A percentile compares a stretch with the other conserved stretches of the same genome.
Conservation (phyloP, 176 grass and related monocot species). For the Echinochloa phyllopogon region DNA sequence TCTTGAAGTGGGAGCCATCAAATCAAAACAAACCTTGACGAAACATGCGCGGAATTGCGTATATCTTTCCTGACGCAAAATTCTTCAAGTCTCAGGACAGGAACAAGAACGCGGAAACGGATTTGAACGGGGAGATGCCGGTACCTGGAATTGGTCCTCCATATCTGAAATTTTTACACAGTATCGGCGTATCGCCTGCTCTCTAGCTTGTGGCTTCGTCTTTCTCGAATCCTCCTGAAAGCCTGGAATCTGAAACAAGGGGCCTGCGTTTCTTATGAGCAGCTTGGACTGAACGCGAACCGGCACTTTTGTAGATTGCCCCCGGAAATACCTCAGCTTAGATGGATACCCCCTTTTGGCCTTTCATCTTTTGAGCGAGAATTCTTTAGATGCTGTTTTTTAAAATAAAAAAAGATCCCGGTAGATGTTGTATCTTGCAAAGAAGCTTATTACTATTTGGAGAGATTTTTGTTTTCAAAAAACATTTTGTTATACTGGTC, state of each 20-base stretch:
- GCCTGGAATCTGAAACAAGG: neutral
- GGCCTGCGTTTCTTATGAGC: neutral
- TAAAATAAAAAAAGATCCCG: too few species aligned
- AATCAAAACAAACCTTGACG: neutral
- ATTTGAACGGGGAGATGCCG: neutral
- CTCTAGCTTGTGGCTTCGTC: neutral
- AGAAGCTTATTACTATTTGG: neutral
- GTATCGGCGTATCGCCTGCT: neutral
- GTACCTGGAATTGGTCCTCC: constrained; percentile 57
- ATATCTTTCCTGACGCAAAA: neutral
- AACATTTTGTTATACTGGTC: too few species aligned
- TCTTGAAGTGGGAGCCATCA: neutral
- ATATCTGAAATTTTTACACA: neutral
- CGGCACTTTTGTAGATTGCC: neutral
- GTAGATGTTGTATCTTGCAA: neutral
- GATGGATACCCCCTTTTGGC: neutral
- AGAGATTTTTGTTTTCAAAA: too few species aligned
- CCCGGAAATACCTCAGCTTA: neutral
- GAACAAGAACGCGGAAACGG: neutral
- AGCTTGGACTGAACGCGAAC: constrained; percentile 33
- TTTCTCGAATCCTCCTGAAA: neutral
- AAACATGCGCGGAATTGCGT: neutral
- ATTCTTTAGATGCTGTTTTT: neutral
- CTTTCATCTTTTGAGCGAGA: neutral
- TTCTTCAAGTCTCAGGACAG: neutral